Base-by-base conservation (phyloP, 2,329 filamentous ascomycete species). In the Botrytis byssoidea region DNA sequence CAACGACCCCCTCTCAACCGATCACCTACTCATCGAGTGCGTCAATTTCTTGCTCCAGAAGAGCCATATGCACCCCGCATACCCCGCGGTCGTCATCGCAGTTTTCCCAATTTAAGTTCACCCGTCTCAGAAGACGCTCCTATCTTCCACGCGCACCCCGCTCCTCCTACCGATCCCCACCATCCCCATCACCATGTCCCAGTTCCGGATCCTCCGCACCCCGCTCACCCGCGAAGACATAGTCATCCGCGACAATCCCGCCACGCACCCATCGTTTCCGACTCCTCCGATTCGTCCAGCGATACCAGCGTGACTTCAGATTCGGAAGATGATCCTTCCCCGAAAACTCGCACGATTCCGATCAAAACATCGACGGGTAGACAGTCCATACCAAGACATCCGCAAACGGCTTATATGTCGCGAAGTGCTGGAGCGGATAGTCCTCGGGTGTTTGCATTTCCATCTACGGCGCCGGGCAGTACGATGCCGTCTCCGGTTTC, bases 211-310 rank as follows among this genome's bases (percentile, higher is more conserved):
- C 65, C 65, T 8, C 44, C 61, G 22, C 60, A 75, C 4, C 42
- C 69, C 57, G 70, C 74, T n/a, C 70, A 78, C 12, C 48, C 48
- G 66, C 84, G 87, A 32, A 81, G 86, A 44, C 86, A 88, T 77
- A 88, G 86, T 76, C 86, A 88, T 71, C 85, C 86, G 0, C 82
- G 84, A 44, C 79, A 75, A 70, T 72, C 74, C 46, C 71, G 72
- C 8, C 72, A 60, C 3, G 37, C 29, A 48, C 65, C 71, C 6
- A 59, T 57, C 44, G 51, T 61, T 35, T 73, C 71, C 10, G 71
- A 69, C 4, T 16, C 44, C 42, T 73, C 71, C 3, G 51, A 57
- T 44, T 61, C 57, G 25, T 59, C 63, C 14, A 60, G 44, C 25
- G 65, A 59, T 29, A 68, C 48, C 25, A 72, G 63, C 51, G 63